These are phyloP conservation scores for Sarocladiaceae sp. DNA, from an alignment of 2,329 filamentous ascomycete genomes.

Conservation along the genomic window DNA sequence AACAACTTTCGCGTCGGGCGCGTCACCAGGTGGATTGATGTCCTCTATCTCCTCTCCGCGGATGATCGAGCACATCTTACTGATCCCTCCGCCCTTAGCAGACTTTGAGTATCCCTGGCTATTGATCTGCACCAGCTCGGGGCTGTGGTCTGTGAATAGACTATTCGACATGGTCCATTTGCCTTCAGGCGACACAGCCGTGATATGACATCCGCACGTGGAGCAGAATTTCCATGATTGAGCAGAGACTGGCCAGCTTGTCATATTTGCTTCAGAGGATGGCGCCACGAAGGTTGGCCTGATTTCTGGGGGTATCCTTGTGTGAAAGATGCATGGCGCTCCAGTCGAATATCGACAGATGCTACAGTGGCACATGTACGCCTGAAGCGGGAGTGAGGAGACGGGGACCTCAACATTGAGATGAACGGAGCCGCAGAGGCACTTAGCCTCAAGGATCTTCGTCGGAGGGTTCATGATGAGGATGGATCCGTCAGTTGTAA, in stretches of 20 bases:
- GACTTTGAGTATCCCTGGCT: slow-evolving; percentile 31
- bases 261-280: slow-evolving; percentile 29
- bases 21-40: slow-evolving; percentile 29
- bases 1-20: slow-evolving; percentile 19
- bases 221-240: slow-evolving; percentile 37
- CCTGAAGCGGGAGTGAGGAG: slow-evolving; percentile 31
- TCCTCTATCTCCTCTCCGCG: slow-evolving; percentile 22
- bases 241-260: slow-evolving; percentile 26
- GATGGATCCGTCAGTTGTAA: no score
- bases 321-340: slow-evolving; percentile 35
- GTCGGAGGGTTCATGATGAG: slow-evolving; percentile 9
- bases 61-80: slow-evolving; percentile 27
- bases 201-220: slow-evolving; percentile 40
- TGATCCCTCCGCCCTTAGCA: slow-evolving; percentile 29
- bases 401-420: slow-evolving; percentile 34
- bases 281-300: slow-evolving; percentile 32
- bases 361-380: slow-evolving; percentile 40
- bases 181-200: slow-evolving; percentile 24
- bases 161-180: slow-evolving; percentile 33
- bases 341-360: slow-evolving; percentile 37
- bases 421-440: slow-evolving; percentile 37
- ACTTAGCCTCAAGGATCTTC: slow-evolving; percentile 36
- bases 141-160: slow-evolving; percentile 31
- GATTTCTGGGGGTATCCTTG: slow-evolving; percentile 26
- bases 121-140: slow-evolving; percentile 27